Conservation (phyloP, 2,329 filamentous ascomycete species). For the Trichoderma endophyticum region DNA sequence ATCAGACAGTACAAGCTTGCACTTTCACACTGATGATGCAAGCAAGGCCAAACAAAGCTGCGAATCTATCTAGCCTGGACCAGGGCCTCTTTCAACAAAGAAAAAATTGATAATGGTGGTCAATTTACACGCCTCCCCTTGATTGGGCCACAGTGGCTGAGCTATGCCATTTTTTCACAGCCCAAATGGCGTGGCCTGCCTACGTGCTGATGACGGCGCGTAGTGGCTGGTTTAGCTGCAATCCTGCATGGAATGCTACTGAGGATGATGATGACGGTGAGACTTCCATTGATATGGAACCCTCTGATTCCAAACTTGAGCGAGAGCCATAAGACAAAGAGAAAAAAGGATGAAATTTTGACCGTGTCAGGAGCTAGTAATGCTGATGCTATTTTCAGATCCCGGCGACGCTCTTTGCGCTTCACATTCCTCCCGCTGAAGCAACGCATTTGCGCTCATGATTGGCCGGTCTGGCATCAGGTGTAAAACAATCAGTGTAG, state of each 20-base stretch:
- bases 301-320: neutral
- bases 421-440: neutral
- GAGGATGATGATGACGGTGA: neutral
- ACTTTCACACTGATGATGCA: conserved; percentile 6
- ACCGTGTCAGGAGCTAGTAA: neutral
- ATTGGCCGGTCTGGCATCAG: neutral
- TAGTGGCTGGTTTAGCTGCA: conserved; percentile 3
- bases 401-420: neutral
- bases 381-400: neutral
- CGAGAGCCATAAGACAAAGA: neutral
- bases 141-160: conserved; percentile 9
- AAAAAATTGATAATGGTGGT: neutral
- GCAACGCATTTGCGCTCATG: neutral
- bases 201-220: conserved; percentile 12
- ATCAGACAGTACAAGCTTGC: neutral
- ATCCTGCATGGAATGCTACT: neutral
- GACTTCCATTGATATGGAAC: neutral
- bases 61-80: neutral
- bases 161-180: neutral
- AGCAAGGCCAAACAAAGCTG: neutral
- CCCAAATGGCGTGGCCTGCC: neutral
- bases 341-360: neutral
- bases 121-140: neutral
- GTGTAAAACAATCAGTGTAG: neutral
- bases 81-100: neutral